These are phyloP conservation scores for Phytopythium chamaehyphon DNA, from an alignment of 352 stramenopile species.

Conservation along the genomic window DNA sequence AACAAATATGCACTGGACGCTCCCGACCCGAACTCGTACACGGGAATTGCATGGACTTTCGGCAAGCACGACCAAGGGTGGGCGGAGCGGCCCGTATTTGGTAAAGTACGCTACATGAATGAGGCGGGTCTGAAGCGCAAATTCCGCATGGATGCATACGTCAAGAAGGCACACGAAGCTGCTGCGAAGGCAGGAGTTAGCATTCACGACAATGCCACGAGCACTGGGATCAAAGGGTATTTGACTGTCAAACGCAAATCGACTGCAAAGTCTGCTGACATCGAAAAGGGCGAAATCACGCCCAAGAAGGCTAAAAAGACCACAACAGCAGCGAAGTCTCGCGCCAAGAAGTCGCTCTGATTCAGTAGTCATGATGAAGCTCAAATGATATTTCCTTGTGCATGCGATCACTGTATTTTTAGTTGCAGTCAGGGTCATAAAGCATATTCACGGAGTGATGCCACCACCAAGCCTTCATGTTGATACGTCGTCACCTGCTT, in stretches of 20 bases:
- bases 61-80: constrained; percentile 97
- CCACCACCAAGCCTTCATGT: no score
- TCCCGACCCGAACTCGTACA: constrained; percentile 93
- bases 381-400: no score
- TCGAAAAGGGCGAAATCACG: constrained; percentile 9
- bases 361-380: background rate
- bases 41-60: constrained; percentile 80
- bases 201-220: background rate
- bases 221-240: constrained; percentile 1
- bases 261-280: constrained; percentile 6
- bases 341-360: constrained; percentile 13
- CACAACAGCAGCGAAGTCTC: constrained; percentile 19
- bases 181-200: constrained; percentile 9
- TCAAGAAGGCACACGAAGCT: constrained; percentile 47
- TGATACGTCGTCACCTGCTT: no score
- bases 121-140: constrained; percentile 97
- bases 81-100: constrained; percentile 96
- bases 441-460: no score
- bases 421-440: no score
- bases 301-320: constrained; percentile 8
- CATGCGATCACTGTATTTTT: no score
- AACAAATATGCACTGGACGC: constrained; percentile 98
- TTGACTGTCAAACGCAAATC: constrained; percentile 3
- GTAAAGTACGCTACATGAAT: constrained; percentile 99
- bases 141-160: constrained; percentile 93